These are phyloP conservation scores for Stellera chamaejasme DNA, from an alignment of 345 rosid genomes.

Conservation along the genomic window DNA sequence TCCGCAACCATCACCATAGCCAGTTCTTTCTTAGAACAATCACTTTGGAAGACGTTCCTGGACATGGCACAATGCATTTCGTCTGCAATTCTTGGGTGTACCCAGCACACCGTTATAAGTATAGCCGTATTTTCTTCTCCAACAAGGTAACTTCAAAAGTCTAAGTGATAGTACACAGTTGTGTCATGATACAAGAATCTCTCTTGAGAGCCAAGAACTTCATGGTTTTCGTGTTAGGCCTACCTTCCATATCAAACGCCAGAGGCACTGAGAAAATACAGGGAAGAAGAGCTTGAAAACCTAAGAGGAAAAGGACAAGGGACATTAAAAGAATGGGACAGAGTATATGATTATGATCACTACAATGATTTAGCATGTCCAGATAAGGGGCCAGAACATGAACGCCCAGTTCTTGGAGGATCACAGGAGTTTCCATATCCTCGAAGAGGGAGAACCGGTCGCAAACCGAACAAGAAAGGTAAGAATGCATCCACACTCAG, in stretches of 20 bases:
- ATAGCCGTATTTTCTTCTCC: constrained; percentile 75
- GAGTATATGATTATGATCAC: constrained; percentile 81
- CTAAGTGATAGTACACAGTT: not conserved
- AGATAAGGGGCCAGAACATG: constrained; percentile 45
- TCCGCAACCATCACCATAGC: constrained; percentile 49
- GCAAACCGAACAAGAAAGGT: constrained; percentile 63
- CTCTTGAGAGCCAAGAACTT: constrained; percentile 3
- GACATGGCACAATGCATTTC: constrained; percentile 51
- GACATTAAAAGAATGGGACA: constrained; percentile 79
- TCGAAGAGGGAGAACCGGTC: constrained; percentile 77
- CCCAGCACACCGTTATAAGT: constrained; percentile 53
- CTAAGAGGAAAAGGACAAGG: constrained; percentile 61
- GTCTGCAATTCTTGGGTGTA: constrained; percentile 95
- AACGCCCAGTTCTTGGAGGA: constrained; percentile 76
- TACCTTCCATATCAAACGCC: constrained; percentile 88
- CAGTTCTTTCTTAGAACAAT: constrained; percentile 63
- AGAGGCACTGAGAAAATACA: constrained; percentile 41
- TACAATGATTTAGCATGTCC: constrained; percentile 87
- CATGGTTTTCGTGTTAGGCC: constrained; percentile 30
- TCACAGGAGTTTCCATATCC: constrained; percentile 65
- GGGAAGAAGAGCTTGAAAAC: constrained; percentile 61
- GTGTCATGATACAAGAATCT: not conserved
- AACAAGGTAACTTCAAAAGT: constrained; percentile 50
- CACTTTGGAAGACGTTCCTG: constrained; percentile 49
- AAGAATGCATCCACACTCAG: constrained; percentile 9